Evolutionary conservation across 2,329 filamentous ascomycete genomes (phyloP).

Genomic region (Hypoxylon sp.): DNA sequence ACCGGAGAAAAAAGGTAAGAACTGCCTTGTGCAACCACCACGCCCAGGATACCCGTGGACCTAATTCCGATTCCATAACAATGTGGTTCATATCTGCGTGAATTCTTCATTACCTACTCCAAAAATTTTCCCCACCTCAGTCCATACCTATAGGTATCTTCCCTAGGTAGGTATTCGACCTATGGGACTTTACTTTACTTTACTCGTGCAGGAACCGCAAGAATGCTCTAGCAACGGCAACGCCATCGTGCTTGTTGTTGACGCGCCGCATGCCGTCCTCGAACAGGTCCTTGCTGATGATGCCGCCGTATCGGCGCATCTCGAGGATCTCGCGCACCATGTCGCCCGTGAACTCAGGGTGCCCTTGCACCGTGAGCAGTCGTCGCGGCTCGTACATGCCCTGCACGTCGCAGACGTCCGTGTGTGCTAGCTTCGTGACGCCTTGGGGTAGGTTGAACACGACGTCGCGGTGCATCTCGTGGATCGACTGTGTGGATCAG

Average conservation of each 20-base stretch:
- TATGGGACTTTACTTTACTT: not conserved
- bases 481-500: constrained; percentile 68
- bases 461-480: constrained; percentile 90
- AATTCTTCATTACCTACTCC: constrained; percentile 1
- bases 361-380: constrained; percentile 85
- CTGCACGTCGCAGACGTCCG: constrained; percentile 79
- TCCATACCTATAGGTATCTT: not conserved
- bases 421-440: constrained; percentile 74
- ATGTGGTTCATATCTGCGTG: constrained; percentile 7
- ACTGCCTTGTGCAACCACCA: constrained; percentile 20
- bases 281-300: constrained; percentile 79
- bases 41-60: not conserved
- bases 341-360: constrained; percentile 83
- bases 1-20: constrained; percentile 16
- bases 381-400: constrained; percentile 79
- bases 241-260: constrained; percentile 80
- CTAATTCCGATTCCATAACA: constrained; percentile 4
- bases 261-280: constrained; percentile 78
- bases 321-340: constrained; percentile 80
- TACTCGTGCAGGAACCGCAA: constrained; percentile 80
- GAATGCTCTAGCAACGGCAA: constrained; percentile 81
- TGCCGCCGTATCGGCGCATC: constrained; percentile 73
- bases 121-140: not conserved
- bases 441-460: constrained; percentile 75
- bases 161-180: not conserved